phyloP scores from a whole-genome alignment of 805 yeast genomes.

The Yamadazyma akitaensis region DNA sequence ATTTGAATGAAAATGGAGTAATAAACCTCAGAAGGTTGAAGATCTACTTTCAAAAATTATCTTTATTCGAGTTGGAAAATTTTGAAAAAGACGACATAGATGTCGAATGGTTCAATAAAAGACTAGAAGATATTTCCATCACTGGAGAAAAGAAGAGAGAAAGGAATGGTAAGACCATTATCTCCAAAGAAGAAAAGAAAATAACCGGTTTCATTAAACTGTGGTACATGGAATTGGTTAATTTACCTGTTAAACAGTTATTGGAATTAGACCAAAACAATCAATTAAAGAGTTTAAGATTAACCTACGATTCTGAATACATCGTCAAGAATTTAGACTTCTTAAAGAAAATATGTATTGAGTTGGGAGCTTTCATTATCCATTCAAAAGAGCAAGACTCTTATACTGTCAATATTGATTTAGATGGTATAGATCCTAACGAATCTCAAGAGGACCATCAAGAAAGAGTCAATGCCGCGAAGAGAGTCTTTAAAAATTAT shows the following conservation, averaged over 20 bases:
- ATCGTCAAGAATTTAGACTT: constrained; percentile 54
- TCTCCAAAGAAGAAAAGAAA: constrained; percentile 71
- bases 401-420: constrained; percentile 60
- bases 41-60: constrained; percentile 70
- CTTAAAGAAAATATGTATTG: constrained; percentile 60
- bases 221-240: constrained; percentile 42
- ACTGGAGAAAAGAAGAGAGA: constrained; percentile 68
- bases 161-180: constrained; percentile 59
- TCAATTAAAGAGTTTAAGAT: constrained; percentile 25
- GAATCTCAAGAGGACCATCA: constrained; percentile 66
- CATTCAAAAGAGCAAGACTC: constrained; percentile 57
- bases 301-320: constrained; percentile 34
- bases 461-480: constrained; percentile 48
- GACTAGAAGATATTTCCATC: constrained; percentile 72
- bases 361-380: constrained; percentile 61
- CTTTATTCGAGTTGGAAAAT: constrained; percentile 78
- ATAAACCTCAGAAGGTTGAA: constrained; percentile 73
- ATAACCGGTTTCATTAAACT: constrained; percentile 57
- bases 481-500: constrained; percentile 58
- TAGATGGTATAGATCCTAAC: constrained; percentile 68
- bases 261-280: constrained; percentile 24
- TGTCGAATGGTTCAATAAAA: constrained; percentile 87
- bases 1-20: constrained; percentile 76
- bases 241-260: constrained; percentile 31
- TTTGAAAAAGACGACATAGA: constrained; percentile 84